phyloP scores from a whole-genome alignment of 2,329 filamentous ascomycete species.

The Dichotomopilus funicola region DNA sequence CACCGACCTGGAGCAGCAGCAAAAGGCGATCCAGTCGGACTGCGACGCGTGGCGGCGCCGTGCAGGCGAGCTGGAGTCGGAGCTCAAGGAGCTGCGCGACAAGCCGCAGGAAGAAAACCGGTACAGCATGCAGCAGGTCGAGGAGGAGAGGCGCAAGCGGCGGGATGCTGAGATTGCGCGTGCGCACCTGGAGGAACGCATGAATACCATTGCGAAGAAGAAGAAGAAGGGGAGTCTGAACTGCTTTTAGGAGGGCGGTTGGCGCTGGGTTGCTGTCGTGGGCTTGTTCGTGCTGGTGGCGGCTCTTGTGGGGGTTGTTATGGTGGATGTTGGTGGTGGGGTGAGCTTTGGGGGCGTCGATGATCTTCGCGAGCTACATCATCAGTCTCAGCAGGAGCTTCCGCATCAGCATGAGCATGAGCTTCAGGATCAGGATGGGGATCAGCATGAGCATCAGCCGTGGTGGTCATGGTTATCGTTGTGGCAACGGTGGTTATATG shows the following conservation, averaged over 20 bases:
- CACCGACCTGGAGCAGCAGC: conserved; percentile 85
- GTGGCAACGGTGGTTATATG: too few species aligned
- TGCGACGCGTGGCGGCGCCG: conserved; percentile 88
- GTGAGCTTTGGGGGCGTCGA: neutral
- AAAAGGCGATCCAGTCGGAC: conserved; percentile 85
- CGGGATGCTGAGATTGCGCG: conserved; percentile 83
- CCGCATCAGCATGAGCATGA: too few species aligned
- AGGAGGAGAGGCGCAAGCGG: conserved; percentile 92
- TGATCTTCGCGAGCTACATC: too few species aligned
- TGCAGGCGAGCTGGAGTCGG: conserved; percentile 65
- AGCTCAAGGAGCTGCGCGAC: conserved; percentile 47
- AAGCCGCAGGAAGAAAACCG: conserved; percentile 49
- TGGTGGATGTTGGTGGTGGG: neutral
- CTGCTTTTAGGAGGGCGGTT: conserved; percentile 66
- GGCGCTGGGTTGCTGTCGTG: neutral
- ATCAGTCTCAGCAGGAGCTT: too few species aligned
- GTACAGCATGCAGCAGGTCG: conserved; percentile 79
- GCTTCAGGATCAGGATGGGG: too few species aligned
- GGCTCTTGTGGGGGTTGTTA: neutral
- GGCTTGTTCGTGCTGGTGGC: neutral
- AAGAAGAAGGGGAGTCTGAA: conserved; percentile 94
- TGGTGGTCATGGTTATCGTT: too few species aligned
- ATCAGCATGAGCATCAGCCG: too few species aligned
- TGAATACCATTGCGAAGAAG: conserved; percentile 83
- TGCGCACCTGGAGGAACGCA: conserved; percentile 86